Conservation (phyloP, 176 grass and related monocot species). For the Miscanthus lutarioriparius region DNA sequence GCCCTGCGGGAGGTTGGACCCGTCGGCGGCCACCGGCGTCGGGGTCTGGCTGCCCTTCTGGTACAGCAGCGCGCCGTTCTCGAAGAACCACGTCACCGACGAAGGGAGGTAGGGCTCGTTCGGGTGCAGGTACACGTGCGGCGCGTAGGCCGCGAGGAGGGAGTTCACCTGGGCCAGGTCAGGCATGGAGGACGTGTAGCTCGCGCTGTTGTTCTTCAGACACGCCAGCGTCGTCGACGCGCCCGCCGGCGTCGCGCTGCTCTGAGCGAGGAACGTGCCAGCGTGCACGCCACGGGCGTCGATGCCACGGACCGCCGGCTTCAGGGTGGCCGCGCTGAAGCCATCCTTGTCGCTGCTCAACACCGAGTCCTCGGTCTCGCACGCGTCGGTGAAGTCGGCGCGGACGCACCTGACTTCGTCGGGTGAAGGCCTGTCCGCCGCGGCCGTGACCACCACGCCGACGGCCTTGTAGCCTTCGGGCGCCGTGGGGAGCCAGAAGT, state of each 20-base stretch:
- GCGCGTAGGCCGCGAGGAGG: conserved; percentile 65
- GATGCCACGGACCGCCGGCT: conserved; percentile 52
- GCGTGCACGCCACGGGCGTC: conserved; percentile 53
- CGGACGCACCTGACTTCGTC: conserved; percentile 65
- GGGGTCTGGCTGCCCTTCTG: conserved; percentile 56
- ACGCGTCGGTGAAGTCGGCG: conserved; percentile 63
- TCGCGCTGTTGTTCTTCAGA: conserved; percentile 59
- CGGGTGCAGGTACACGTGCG: conserved; percentile 70
- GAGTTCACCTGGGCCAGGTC: conserved; percentile 57
- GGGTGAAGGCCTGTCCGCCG: conserved; percentile 49
- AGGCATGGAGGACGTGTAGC: conserved; percentile 60
- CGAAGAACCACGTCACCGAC: conserved; percentile 82
- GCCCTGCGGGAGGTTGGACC: conserved; percentile 74
- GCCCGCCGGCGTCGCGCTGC: not conserved
- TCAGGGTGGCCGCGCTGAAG: conserved; percentile 39
- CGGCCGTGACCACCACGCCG: conserved; percentile 53
- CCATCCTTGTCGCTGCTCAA: conserved; percentile 54
- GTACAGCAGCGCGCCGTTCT: conserved; percentile 75
- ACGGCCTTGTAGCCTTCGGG: conserved; percentile 51
- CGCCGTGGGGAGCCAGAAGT: conserved; percentile 70
- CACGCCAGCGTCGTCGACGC: conserved; percentile 50
- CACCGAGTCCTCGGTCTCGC: conserved; percentile 56
- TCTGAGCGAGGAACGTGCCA: conserved; percentile 58
- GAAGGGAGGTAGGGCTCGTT: conserved; percentile 64
- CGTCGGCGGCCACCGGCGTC: conserved; percentile 54